Conservation (phyloP, 2,329 filamentous ascomycete species). For the Endoconidiophora laricicola region DNA sequence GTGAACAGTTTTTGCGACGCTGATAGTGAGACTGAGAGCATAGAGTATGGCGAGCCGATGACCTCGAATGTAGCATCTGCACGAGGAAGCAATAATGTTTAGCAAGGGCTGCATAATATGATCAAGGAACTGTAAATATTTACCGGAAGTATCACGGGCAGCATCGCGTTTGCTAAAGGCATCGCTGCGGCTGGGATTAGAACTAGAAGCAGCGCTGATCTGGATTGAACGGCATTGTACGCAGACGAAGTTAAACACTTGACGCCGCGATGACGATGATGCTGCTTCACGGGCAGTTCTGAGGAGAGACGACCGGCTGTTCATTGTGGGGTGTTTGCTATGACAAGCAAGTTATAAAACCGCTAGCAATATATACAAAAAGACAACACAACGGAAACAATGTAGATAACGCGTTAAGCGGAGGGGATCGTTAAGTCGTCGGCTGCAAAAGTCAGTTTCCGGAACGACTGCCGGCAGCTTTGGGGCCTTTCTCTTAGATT, state of each 20-base stretch:
- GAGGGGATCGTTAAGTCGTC: background rate
- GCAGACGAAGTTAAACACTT: slow-evolving; percentile 27
- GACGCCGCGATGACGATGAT: slow-evolving; percentile 12
- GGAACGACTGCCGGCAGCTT: background rate
- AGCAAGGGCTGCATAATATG: background rate
- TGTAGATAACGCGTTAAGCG: background rate
- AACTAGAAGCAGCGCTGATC: slow-evolving; percentile 44
- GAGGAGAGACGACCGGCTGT: background rate
- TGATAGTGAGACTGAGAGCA: slow-evolving; percentile 83
- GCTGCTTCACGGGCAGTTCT: slow-evolving; percentile 1
- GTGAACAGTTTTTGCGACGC: slow-evolving; percentile 91
- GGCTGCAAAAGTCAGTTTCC: background rate
- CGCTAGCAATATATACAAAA: background rate
- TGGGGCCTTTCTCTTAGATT: too few relatives aligned
- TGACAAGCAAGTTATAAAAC: background rate
- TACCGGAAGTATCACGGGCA: slow-evolving; percentile 35
- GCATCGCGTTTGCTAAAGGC: slow-evolving; percentile 39
- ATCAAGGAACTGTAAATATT: slow-evolving; percentile 3
- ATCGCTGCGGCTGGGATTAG: slow-evolving; percentile 38
- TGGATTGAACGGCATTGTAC: slow-evolving; percentile 43
- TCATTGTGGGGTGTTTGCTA: slow-evolving; percentile 2
- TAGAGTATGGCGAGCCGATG: slow-evolving; percentile 76
- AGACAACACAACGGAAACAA: background rate
- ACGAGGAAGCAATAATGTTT: background rate
- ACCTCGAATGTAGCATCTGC: slow-evolving; percentile 91